Evolutionary conservation across 441 rosid genomes (phyloP).

Genomic region (Syzygium malaccense): DNA sequence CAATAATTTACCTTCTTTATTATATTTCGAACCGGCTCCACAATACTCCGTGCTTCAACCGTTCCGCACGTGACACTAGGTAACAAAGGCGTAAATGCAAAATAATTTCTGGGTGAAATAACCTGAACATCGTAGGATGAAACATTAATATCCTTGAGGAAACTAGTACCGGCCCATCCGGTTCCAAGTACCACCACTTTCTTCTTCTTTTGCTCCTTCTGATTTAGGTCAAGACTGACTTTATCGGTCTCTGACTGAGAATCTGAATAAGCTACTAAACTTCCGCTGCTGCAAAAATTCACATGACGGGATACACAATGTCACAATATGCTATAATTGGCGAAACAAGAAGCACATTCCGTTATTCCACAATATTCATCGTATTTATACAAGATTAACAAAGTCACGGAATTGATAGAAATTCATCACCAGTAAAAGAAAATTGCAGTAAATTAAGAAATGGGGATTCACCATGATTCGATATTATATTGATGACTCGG

Average conservation of each 20-base stretch:
- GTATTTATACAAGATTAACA: neutral
- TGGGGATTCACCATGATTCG: neutral
- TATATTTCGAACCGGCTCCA: slow-evolving; percentile 79
- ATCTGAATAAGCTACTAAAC: slow-evolving; percentile 46
- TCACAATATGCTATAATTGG: neutral
- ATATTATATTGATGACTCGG: neutral
- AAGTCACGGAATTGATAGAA: neutral
- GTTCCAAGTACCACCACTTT: slow-evolving; percentile 60
- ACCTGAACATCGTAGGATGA: slow-evolving; percentile 70
- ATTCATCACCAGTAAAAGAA: neutral
- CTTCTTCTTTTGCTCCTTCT: slow-evolving; percentile 34
- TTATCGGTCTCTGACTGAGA: neutral
- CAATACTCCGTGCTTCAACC: slow-evolving; percentile 86
- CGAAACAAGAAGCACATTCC: neutral
- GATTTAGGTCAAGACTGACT: neutral
- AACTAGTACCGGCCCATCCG: slow-evolving; percentile 70
- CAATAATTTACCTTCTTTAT: slow-evolving; percentile 53
- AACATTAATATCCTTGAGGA: slow-evolving; percentile 68
- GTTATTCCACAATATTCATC: neutral
- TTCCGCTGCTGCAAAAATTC: slow-evolving; percentile 22
- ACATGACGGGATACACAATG: neutral
- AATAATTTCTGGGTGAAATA: slow-evolving; percentile 88
- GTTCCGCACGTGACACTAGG: slow-evolving; percentile 80
- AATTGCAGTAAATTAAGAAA: neutral
- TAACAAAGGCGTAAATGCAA: slow-evolving; percentile 70